Evolutionary conservation across 306 rosid genomes (phyloP).

Genomic region (Dalbergia cultrata): DNA sequence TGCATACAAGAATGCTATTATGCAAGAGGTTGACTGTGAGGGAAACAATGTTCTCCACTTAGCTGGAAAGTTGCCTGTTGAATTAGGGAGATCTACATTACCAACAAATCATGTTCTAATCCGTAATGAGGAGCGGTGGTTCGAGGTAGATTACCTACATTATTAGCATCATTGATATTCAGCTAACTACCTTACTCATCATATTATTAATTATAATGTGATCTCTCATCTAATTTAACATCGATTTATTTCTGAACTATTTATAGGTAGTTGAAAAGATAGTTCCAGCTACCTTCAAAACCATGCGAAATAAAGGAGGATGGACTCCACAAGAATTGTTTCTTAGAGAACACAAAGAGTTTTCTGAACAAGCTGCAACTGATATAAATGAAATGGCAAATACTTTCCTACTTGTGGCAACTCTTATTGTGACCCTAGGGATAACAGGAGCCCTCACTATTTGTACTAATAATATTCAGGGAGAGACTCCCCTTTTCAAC

Average conservation of each 20-base stretch:
- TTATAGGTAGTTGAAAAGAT: slow-evolving; percentile 11
- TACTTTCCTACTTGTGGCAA: slow-evolving; percentile 26
- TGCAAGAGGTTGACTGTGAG: neutral
- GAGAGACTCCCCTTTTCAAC: neutral
- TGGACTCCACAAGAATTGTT: slow-evolving; percentile 12
- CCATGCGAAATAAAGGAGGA: neutral
- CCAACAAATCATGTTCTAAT: neutral
- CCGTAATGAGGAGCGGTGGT: neutral
- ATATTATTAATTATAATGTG: neutral
- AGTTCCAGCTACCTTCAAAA: neutral
- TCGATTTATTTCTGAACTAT: neutral
- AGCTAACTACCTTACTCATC: neutral
- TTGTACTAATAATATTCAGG: neutral
- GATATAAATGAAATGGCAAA: neutral
- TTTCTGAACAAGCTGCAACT: neutral
- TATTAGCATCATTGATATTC: too few species aligned
- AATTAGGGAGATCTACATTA: neutral
- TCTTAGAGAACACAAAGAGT: neutral
- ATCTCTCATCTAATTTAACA: neutral
- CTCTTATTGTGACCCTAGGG: neutral
- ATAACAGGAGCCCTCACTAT: slow-evolving; percentile 8
- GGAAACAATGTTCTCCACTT: slow-evolving; percentile 29
- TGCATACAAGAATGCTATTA: neutral
- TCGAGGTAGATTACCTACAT: neutral
- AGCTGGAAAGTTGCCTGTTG: neutral